Base-by-base conservation (phyloP, 2,329 filamentous ascomycete species). In the Trichophyton simii region DNA sequence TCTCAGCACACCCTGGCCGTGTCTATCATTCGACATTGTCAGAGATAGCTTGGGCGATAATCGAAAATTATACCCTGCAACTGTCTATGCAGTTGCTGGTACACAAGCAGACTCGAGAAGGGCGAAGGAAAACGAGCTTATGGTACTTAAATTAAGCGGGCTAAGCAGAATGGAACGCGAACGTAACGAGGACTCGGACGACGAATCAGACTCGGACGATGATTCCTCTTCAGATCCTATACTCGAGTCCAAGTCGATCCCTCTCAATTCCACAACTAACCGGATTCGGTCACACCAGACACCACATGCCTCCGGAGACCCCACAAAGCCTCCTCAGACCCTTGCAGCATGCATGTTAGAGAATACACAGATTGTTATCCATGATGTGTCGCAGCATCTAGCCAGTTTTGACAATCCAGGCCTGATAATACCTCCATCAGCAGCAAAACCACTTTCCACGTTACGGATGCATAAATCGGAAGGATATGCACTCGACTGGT, bases 401-500 rank as follows among this genome's bases (percentile, higher is more conserved):
- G 81, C 85, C 61, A 88, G 90, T 59, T 96, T 99, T 74, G 92
- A 97, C 72, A 88, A 83, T 62, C 94, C 94, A 1, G 92, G 94
- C 63, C 87, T 86, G 48, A 80, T 85, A 66, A 83, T 97, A 66
- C 85, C 88, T 5, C 81, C 89, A 1, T 85, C 88, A 69, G 89
- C 95, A 72, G 92, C 91, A 73, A 95, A 95, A 77, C 91, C 94
- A 38, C 76, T 95, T 58, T 88, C 83, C 66, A 96, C 90, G 2
- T 85, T 99, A 68, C 84, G 88, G 67, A 90, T 92, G 68, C 94
- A 99, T 82, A 92, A 91, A 77, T 79, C 85, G 11, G 94, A 99
- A 79, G 94, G 94, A 57, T 99, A 97, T 73, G 94, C 90, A 0
- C 76, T 99, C n/a, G 94, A 96, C 76, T 99, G 94, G 94, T 96